A percentile compares a stretch with the other conserved stretches of the same genome.
Evolutionary conservation across 305 asterid genomes (phyloP).

Genomic region (Fraxinus greggii): DNA sequence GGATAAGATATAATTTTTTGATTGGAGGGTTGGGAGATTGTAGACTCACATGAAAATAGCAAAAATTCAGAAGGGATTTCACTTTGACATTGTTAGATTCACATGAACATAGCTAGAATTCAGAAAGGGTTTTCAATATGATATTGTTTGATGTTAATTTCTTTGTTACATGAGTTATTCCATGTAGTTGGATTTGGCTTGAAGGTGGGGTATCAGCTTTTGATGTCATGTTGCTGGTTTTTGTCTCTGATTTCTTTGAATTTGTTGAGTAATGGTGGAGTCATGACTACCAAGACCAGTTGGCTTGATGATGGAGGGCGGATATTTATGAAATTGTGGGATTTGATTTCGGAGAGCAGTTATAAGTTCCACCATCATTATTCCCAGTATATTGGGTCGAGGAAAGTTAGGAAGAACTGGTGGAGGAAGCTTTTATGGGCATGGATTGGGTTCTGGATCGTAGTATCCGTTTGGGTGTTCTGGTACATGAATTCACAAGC

Average conservation of each 20-base stretch:
- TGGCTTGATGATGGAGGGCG: slow-evolving; percentile 54
- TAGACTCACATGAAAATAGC: neutral
- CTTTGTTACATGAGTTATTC: slow-evolving; percentile 71
- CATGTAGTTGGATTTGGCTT: slow-evolving; percentile 76
- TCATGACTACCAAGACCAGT: slow-evolving; percentile 62
- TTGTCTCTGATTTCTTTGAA: slow-evolving; percentile 63
- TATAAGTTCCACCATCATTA: slow-evolving; percentile 54
- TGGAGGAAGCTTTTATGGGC: slow-evolving; percentile 54
- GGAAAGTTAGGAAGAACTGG: slow-evolving; percentile 59
- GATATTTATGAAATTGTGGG: slow-evolving; percentile 63
- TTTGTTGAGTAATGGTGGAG: slow-evolving; percentile 66
- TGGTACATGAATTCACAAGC: slow-evolving; percentile 61
- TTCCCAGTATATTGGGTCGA: slow-evolving; percentile 47
- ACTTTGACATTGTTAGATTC: slow-evolving; percentile 13
- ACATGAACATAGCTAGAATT: slow-evolving; percentile 13
- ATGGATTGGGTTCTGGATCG: slow-evolving; percentile 47
- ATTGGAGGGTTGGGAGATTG: neutral
- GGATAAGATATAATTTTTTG: slow-evolving; percentile 20
- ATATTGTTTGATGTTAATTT: slow-evolving; percentile 28
- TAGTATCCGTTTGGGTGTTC: slow-evolving; percentile 39
- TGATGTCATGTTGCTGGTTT: slow-evolving; percentile 68
- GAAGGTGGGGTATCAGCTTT: slow-evolving; percentile 79
- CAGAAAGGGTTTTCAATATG: slow-evolving; percentile 30
- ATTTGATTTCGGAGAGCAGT: slow-evolving; percentile 42
- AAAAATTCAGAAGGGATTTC: slow-evolving; percentile 2